phyloP scores from a whole-genome alignment of 345 rosid species.

The Streptanthus diversifolius region DNA sequence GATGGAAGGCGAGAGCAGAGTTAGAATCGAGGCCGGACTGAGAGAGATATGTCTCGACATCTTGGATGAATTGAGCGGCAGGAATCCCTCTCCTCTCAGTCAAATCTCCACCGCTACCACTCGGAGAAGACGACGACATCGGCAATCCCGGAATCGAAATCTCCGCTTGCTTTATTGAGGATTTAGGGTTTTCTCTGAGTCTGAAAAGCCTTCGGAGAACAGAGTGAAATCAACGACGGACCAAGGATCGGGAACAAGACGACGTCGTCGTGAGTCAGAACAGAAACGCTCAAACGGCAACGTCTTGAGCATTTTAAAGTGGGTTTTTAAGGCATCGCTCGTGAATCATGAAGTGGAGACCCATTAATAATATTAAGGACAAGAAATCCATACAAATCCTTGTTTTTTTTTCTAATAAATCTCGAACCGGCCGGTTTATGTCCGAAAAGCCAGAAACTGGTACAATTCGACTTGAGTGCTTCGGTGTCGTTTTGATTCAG shows the following conservation, averaged over 20 bases:
- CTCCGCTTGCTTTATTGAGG: constrained; percentile 5
- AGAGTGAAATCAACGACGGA: constrained; percentile 9
- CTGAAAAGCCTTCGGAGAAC: neutral
- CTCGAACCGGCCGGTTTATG: neutral
- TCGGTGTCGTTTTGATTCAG: no score
- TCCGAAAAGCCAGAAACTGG: neutral
- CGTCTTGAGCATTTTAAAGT: neutral
- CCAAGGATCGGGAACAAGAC: neutral
- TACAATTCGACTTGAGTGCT: no score
- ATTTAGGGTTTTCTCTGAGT: constrained; percentile 25
- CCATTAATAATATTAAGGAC: neutral
- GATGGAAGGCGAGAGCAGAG: constrained; percentile 84
- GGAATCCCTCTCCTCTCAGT: constrained; percentile 90
- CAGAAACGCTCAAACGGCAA: neutral
- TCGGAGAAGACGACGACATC: constrained; percentile 40
- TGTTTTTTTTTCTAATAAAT: neutral
- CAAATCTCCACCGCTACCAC: constrained; percentile 24
- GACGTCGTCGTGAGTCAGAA: neutral
- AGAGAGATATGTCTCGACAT: constrained; percentile 69
- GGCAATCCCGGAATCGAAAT: neutral
- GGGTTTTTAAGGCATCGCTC: neutral
- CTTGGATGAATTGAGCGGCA: constrained; percentile 85
- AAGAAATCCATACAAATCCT: neutral
- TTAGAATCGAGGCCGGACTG: constrained; percentile 66
- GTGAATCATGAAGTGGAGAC: neutral